Conservation (phyloP, 345 rosid genomes). For the Heritiera fomes region DNA sequence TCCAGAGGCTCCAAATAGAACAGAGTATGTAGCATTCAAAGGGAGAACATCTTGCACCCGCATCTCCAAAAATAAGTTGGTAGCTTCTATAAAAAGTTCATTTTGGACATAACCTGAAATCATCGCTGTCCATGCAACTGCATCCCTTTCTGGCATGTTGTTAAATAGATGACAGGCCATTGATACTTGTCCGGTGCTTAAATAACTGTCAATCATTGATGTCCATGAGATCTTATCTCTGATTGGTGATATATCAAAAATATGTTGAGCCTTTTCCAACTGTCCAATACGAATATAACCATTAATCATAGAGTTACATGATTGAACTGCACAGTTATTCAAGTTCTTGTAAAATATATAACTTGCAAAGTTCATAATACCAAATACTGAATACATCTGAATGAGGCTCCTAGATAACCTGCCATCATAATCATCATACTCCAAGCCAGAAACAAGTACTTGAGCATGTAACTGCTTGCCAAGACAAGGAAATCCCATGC, state of each 20-base stretch:
- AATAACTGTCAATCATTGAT: conserved; percentile 53
- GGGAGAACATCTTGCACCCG: conserved; percentile 37
- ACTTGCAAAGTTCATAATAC: conserved; percentile 54
- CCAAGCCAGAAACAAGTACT: conserved; percentile 45
- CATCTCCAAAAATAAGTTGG: conserved; percentile 40
- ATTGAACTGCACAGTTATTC: conserved; percentile 31
- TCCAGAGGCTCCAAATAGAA: conserved; percentile 67
- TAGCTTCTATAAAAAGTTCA: conserved; percentile 51
- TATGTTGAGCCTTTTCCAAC: conserved; percentile 43
- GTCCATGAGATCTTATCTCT: conserved; percentile 59
- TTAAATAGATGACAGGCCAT: conserved; percentile 37
- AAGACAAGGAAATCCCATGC: conserved; percentile 44
- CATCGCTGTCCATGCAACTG: conserved; percentile 60
- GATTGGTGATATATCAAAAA: conserved; percentile 42
- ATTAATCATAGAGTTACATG: conserved; percentile 46
- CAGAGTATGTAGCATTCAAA: conserved; percentile 38
- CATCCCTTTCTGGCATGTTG: conserved; percentile 51
- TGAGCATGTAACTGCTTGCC: conserved; percentile 69
- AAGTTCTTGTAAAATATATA: conserved; percentile 40
- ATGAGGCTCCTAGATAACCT: conserved; percentile 66
- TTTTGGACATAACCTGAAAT: conserved; percentile 54
- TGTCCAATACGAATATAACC: conserved; percentile 47
- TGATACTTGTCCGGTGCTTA: conserved; percentile 36
- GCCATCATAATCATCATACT: conserved; percentile 52
- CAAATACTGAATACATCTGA: conserved; percentile 63